Percentiles rank a stretch among this genome's conserved stretches.
phyloP scores from a whole-genome alignment of 345 rosid genomes.

The Turritis glabra region DNA sequence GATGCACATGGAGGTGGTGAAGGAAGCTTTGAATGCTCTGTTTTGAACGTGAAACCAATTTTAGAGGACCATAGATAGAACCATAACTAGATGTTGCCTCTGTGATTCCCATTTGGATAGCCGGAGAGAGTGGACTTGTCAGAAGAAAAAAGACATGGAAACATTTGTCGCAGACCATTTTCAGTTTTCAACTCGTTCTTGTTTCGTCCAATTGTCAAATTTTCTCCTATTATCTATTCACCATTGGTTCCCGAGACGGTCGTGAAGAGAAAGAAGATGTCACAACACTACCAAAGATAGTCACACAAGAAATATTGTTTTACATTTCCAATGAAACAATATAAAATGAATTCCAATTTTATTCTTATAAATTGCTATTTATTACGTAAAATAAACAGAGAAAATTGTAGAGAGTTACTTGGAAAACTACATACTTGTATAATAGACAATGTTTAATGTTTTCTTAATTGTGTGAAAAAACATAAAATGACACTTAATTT shows the following conservation, averaged over 20 bases:
- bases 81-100: conserved; percentile 29
- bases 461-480: background rate
- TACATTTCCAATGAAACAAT: background rate
- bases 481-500: background rate
- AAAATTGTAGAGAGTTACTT: background rate
- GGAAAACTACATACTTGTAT: background rate
- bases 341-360: background rate
- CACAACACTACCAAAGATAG: background rate
- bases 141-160: conserved; percentile 32
- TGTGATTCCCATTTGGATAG: conserved; percentile 26
- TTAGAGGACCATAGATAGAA: conserved; percentile 24
- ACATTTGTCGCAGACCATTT: conserved; percentile 31
- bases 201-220: conserved; percentile 28
- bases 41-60: conserved; percentile 30
- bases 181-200: conserved; percentile 23
- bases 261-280: conserved; percentile 9
- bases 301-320: background rate
- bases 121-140: conserved; percentile 34
- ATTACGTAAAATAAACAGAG: background rate
- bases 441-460: background rate
- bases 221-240: background rate
- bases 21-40: conserved; percentile 37
- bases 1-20: conserved; percentile 36
- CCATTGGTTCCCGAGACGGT: conserved; percentile 32
- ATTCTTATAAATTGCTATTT: background rate